These are phyloP conservation scores for Millerago galiae DNA, from an alignment of 805 yeast species.

Conservation along the genomic window DNA sequence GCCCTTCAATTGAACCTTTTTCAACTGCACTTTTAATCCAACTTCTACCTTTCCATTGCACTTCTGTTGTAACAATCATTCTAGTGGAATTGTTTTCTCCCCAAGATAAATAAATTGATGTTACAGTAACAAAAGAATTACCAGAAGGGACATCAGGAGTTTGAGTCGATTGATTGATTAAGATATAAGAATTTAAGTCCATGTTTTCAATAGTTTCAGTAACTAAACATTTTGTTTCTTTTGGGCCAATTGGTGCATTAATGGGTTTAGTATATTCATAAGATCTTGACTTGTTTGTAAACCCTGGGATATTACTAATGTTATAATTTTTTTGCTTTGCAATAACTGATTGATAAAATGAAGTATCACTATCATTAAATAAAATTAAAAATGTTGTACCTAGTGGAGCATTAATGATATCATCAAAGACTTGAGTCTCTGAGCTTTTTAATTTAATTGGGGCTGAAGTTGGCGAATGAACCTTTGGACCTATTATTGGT, in stretches of 20 bases:
- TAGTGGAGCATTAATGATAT: constrained; percentile 51
- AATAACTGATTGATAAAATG: constrained; percentile 40
- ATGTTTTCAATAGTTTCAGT: constrained; percentile 52
- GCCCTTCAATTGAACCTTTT: constrained; percentile 71
- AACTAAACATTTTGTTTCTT: constrained; percentile 68
- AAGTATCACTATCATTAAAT: constrained; percentile 50
- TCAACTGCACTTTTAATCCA: constrained; percentile 76
- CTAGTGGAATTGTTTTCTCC: constrained; percentile 46
- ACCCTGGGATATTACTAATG: constrained; percentile 41
- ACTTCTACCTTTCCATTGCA: constrained; percentile 69
- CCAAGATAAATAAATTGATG: constrained; percentile 62
- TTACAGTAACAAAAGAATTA: constrained; percentile 53
- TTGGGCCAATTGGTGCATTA: constrained; percentile 83
- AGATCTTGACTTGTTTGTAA: constrained; percentile 33
- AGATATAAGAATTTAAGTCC: constrained; percentile 50
- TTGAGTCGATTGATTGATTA: constrained; percentile 52
- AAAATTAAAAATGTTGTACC: constrained; percentile 54
- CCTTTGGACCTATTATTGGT: constrained; percentile 30
- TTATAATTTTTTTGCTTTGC: constrained; percentile 58
- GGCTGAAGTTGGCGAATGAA: constrained; percentile 39
- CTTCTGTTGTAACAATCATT: constrained; percentile 47
- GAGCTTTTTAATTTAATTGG: constrained; percentile 36
- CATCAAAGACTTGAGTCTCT: constrained; percentile 48
- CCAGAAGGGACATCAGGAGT: constrained; percentile 98
- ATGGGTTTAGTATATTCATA: constrained; percentile 72